Conservation (phyloP, 75 land plant genomes). For the Cupressus sempervirens region DNA sequence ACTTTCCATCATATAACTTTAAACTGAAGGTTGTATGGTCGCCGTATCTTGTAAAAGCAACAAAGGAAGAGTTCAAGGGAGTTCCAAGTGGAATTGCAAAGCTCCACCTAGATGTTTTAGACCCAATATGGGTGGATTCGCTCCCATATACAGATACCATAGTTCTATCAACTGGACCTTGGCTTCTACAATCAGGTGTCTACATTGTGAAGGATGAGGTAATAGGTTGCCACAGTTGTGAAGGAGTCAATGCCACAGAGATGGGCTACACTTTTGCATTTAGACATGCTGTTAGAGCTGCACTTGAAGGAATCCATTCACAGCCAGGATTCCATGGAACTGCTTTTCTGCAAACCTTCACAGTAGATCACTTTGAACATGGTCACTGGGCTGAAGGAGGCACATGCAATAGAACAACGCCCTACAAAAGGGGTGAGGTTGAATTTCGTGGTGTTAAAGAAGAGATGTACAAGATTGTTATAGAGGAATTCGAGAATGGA, state of each 20-base stretch:
- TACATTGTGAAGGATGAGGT: slow-evolving; percentile 25
- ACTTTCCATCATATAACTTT: slow-evolving; percentile 39
- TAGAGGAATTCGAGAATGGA: slow-evolving; percentile 42
- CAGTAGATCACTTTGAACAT: slow-evolving; percentile 82
- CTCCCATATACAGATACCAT: slow-evolving; percentile 13
- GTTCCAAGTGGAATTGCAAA: slow-evolving; percentile 1
- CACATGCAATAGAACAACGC: slow-evolving; percentile 53
- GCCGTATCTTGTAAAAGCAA: slow-evolving; percentile 28
- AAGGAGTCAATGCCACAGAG: slow-evolving; percentile 8
- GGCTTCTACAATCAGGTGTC: slow-evolving; percentile 31
- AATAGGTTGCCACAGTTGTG: slow-evolving; percentile 40
- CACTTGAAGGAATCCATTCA: not conserved
- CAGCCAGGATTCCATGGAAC: slow-evolving; percentile 25
- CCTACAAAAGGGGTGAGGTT: slow-evolving; percentile 23
- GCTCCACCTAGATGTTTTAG: slow-evolving; percentile 21
- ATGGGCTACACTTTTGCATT: slow-evolving; percentile 25
- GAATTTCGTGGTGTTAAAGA: slow-evolving; percentile 12
- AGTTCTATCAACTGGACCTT: slow-evolving; percentile 31
- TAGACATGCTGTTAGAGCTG: not conserved
- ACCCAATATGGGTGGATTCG: slow-evolving; percentile 8
- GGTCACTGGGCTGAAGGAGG: slow-evolving; percentile 82
- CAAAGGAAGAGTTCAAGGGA: slow-evolving; percentile 18
- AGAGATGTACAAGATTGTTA: slow-evolving; percentile 44
- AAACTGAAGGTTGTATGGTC: slow-evolving; percentile 33
- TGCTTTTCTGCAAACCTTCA: slow-evolving; percentile 62